Base-by-base conservation (phyloP, 129 eudicot species). In the Saposhnikovia divaricata region DNA sequence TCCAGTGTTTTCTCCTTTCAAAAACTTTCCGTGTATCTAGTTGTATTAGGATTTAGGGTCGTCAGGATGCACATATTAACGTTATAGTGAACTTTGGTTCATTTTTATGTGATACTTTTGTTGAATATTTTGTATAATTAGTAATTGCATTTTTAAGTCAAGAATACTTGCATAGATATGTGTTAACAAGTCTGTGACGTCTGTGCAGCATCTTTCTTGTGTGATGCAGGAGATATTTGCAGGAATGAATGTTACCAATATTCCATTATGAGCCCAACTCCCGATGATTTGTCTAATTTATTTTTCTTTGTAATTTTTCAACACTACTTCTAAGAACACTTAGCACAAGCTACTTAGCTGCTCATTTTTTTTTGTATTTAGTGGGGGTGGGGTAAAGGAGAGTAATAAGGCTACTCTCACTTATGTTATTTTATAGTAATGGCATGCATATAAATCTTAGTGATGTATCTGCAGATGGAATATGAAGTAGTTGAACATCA, bases 391-490 rank as follows among this genome's bases (percentile, higher is more conserved):
- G 34, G 34, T 31, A 31, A 31, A 31, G 34, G 34, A 31, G 34
- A 50, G 28, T 69, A 3, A 19, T 15, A 23, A 38, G 15, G 34
- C 1, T 0, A 31, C 34, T 21, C 11, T 55, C 3, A 55, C 3
- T 19, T 57, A 6, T 57, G 66, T 57, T 21, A 21, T 57, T 51
- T 0, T 3, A 57, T 57, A 57, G 13, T 57, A 23, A 61, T 61
- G 34, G 37, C 69, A 10, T 61, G 69, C 69, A 61, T 61, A 61
- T 61, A 61, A 61, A 61, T 61, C 12, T 3, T 61, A 10, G 69
- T 61, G 15, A 4, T 61, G 69, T 61, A 74, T 18, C 25, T 84
- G 76, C 83, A 89, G 93, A 89, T 89, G 93, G 89, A 83, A 73
- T 37, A 21, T 80, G 93, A 85, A 80, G 76, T 72, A 21, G 80